These are phyloP conservation scores for Ulmus americana DNA, from an alignment of 331 rosid genomes.

Conservation along the genomic window DNA sequence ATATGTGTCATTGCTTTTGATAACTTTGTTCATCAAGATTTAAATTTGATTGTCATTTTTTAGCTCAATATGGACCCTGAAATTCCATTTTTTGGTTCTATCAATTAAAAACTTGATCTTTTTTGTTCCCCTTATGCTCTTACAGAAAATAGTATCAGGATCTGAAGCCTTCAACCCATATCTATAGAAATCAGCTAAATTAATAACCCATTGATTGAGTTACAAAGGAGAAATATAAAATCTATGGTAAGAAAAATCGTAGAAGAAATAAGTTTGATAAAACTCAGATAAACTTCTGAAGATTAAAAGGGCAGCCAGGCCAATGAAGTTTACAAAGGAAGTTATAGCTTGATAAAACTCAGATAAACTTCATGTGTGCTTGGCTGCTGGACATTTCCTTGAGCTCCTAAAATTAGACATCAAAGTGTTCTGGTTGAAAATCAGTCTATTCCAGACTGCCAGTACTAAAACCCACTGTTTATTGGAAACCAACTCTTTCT, in stretches of 20 bases:
- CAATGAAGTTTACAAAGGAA: neutral
- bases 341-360: too few relatives aligned
- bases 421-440: too few relatives aligned
- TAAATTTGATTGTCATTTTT: constrained; percentile 1
- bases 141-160: neutral
- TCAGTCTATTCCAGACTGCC: neutral
- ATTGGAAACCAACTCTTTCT: neutral
- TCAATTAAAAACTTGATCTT: neutral
- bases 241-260: neutral
- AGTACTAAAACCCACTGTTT: neutral
- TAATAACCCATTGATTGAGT: neutral
- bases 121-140: neutral
- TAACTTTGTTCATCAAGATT: neutral
- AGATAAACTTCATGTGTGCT: neutral
- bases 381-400: neutral
- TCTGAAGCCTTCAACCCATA: constrained; percentile 4
- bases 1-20: neutral
- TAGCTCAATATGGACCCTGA: neutral
- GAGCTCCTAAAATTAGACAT: neutral
- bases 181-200: neutral
- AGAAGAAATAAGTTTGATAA: constrained; percentile 2
- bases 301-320: neutral
- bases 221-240: neutral
- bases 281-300: neutral
- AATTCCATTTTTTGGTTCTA: neutral